phyloP scores from a whole-genome alignment of 2,329 filamentous ascomycete genomes.

The Cryoendolithus antarcticus region DNA sequence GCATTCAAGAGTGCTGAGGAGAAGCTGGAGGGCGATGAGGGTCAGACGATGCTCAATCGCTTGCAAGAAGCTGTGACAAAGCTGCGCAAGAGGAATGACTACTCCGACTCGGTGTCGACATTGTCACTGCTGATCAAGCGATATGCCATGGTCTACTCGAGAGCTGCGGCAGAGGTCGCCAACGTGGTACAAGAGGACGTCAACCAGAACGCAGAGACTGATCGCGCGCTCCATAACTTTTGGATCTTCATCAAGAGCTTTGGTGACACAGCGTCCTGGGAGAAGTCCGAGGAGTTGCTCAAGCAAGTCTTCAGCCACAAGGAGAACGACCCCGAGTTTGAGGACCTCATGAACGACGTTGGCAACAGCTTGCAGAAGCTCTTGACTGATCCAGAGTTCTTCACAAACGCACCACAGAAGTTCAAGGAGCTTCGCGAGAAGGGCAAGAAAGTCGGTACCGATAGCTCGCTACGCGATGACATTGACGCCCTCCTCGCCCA shows the following conservation, averaged over 20 bases:
- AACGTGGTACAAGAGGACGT: conserved; percentile 58
- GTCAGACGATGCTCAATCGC: conserved; percentile 58
- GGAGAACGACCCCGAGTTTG: conserved; percentile 68
- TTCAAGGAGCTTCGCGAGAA: conserved; percentile 47
- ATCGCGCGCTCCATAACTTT: conserved; percentile 64
- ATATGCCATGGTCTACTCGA: conserved; percentile 67
- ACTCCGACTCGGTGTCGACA: conserved; percentile 73
- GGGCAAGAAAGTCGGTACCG: conserved; percentile 45
- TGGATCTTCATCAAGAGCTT: conserved; percentile 73
- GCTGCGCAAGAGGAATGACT: conserved; percentile 65
- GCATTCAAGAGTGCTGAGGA: conserved; percentile 60
- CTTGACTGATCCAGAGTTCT: conserved; percentile 74
- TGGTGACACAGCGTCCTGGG: conserved; percentile 62
- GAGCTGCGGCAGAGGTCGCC: conserved; percentile 54
- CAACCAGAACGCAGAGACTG: conserved; percentile 59
- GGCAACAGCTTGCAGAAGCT: conserved; percentile 67
- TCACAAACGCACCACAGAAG: conserved; percentile 60
- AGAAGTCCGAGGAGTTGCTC: conserved; percentile 57
- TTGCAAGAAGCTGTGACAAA: conserved; percentile 65
- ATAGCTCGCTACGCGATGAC: conserved; percentile 59
- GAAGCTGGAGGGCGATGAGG: conserved; percentile 61
- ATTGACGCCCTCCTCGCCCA: conserved; percentile 61
- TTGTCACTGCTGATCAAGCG: conserved; percentile 63
- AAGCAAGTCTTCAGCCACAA: conserved; percentile 61
- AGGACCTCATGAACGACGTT: conserved; percentile 60